These are phyloP conservation scores for Phylloporus sp. DNA, from an alignment of 1,284 basidiomycete species.

Conservation along the genomic window DNA sequence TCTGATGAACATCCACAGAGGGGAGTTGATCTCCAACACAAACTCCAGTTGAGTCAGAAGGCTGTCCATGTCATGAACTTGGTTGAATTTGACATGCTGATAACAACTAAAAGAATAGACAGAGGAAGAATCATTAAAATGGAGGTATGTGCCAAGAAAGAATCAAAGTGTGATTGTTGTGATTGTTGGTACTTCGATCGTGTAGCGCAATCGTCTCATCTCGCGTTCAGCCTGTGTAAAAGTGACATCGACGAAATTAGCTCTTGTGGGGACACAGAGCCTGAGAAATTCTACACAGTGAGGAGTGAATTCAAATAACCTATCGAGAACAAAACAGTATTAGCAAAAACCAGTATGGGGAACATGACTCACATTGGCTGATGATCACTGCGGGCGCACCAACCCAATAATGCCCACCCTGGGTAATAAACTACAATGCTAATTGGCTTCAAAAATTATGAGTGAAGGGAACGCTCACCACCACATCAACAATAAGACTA, in stretches of 20 bases:
- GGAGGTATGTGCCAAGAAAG: no score
- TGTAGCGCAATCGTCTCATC: not conserved
- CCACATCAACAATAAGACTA: slow-evolving; percentile 11
- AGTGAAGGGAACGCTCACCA: slow-evolving; percentile 1
- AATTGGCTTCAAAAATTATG: not conserved
- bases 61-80: no score
- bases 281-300: slow-evolving; percentile 7
- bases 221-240: slow-evolving; percentile 12
- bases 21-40: no score
- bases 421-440: slow-evolving; percentile 6
- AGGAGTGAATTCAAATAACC: slow-evolving; percentile 21
- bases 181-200: not conserved
- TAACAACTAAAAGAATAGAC: no score
- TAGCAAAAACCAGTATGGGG: not conserved
- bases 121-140: no score
- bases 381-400: slow-evolving; percentile 3
- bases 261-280: no score
- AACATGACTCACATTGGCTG: slow-evolving; percentile 12
- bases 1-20: no score
- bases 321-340: not conserved
- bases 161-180: not conserved
- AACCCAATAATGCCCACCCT: slow-evolving; percentile 13
- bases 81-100: no score
- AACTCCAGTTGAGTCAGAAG: no score
- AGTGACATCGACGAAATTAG: no score